These are phyloP conservation scores for Volutella citrinella DNA, from an alignment of 2,329 filamentous ascomycete genomes.

Conservation along the genomic window DNA sequence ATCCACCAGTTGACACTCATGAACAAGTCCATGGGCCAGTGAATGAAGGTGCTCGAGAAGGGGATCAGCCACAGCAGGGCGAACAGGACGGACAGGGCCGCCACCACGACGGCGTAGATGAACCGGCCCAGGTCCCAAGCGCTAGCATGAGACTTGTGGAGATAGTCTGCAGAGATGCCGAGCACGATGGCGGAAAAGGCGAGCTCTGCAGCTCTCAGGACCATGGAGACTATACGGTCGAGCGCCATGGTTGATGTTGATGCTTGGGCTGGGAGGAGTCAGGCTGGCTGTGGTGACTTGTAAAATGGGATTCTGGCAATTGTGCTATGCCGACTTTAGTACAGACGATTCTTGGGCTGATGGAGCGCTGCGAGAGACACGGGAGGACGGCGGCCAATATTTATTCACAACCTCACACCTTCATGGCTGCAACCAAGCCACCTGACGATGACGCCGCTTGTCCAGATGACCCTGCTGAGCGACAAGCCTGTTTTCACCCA, in stretches of 20 bases:
- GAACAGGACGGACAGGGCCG: slow-evolving; percentile 66
- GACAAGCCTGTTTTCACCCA: too few species aligned
- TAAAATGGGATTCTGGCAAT: too few species aligned
- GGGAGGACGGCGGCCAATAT: too few species aligned
- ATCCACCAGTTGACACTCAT: slow-evolving; percentile 70
- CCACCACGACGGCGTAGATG: slow-evolving; percentile 73
- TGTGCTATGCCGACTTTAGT: too few species aligned
- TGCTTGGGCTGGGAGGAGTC: too few species aligned
- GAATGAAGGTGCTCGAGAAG: slow-evolving; percentile 62
- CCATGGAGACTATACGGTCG: slow-evolving; percentile 37
- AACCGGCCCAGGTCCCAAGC: slow-evolving; percentile 59
- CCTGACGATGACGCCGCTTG: too few species aligned
- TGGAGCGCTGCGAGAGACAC: too few species aligned
- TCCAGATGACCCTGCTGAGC: too few species aligned
- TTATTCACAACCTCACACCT: too few species aligned
- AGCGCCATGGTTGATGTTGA: slow-evolving; percentile 35
- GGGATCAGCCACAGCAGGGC: slow-evolving; percentile 71
- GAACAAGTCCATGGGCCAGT: slow-evolving; percentile 69
- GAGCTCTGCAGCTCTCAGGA: slow-evolving; percentile 49
- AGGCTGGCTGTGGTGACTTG: too few species aligned
- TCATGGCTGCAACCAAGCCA: too few species aligned
- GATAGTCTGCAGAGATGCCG: slow-evolving; percentile 65
- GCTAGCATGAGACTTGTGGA: slow-evolving; percentile 48
- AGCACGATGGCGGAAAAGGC: slow-evolving; percentile 70
- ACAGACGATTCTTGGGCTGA: too few species aligned